Evolutionary conservation across 805 yeast genomes (phyloP).

Genomic region (Candida maesae): DNA sequence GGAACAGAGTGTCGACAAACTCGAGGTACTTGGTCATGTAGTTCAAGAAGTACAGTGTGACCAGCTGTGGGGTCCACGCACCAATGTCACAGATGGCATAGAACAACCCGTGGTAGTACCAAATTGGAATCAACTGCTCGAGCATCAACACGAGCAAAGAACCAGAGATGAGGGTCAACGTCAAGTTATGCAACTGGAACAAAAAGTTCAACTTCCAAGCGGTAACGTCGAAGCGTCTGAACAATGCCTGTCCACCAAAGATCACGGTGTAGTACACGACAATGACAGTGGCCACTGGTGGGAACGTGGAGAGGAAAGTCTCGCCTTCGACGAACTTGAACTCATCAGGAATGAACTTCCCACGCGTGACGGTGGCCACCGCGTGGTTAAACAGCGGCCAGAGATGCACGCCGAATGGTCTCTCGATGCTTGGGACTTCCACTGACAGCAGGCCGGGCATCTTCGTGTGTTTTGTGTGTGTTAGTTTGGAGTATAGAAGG

Average conservation of each 20-base stretch:
- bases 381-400: constrained; percentile 60
- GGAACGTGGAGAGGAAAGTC: constrained; percentile 64
- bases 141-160: constrained; percentile 61
- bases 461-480: not conserved
- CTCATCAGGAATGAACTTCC: constrained; percentile 57
- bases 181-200: constrained; percentile 82
- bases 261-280: constrained; percentile 71
- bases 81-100: constrained; percentile 75
- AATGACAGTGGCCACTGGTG: constrained; percentile 56
- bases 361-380: constrained; percentile 42
- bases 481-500: not conserved
- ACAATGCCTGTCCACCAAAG: constrained; percentile 76
- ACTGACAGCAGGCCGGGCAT: not conserved
- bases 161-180: constrained; percentile 67
- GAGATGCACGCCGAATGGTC: constrained; percentile 74
- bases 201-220: constrained; percentile 71
- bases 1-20: constrained; percentile 85
- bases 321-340: constrained; percentile 64
- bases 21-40: constrained; percentile 87
- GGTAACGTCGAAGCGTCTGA: constrained; percentile 41
- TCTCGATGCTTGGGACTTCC: constrained; percentile 52
- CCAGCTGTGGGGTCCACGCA: constrained; percentile 83
- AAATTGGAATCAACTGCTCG: constrained; percentile 84
- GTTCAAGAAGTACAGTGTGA: constrained; percentile 83
- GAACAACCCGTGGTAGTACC: constrained; percentile 70